Conservation (phyloP, 306 rosid species). For the Canavalia gladiata region DNA sequence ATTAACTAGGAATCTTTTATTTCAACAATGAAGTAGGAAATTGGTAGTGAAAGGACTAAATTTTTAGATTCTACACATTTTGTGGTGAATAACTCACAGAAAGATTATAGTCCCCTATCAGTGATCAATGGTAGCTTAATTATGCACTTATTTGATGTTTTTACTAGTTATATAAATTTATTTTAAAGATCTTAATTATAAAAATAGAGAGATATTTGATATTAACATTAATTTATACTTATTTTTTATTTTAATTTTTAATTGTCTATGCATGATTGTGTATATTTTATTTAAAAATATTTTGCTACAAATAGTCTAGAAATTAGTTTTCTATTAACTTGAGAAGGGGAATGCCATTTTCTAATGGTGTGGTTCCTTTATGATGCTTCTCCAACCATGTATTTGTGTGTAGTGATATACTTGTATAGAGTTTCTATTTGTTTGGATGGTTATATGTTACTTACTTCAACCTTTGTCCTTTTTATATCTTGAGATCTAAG, state of each 20-base stretch:
- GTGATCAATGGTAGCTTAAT: slow-evolving; percentile 55
- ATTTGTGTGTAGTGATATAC: slow-evolving; percentile 6
- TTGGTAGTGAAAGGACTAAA: slow-evolving; percentile 57
- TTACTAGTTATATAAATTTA: slow-evolving; percentile 19
- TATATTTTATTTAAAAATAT: background rate
- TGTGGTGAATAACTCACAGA: slow-evolving; percentile 51
- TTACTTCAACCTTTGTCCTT: background rate
- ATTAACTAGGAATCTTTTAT: slow-evolving; percentile 75
- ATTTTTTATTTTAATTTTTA: background rate
- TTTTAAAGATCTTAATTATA: slow-evolving; percentile 10
- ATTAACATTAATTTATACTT: slow-evolving; percentile 9
- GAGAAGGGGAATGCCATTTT: background rate
- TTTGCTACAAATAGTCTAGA: slow-evolving; percentile 25
- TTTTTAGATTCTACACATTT: slow-evolving; percentile 58
- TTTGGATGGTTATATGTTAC: background rate
- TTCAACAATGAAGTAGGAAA: slow-evolving; percentile 51
- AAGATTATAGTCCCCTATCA: slow-evolving; percentile 57
- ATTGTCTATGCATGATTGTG: background rate
- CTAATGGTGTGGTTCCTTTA: background rate
- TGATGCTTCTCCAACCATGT: background rate
- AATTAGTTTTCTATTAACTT: slow-evolving; percentile 24
- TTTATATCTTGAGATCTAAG: slow-evolving; percentile 11
- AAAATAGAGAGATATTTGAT: slow-evolving; percentile 40
- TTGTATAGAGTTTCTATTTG: background rate
- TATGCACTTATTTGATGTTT: slow-evolving; percentile 69